Conservation (phyloP, 345 rosid genomes). For the Abelmoschus esculentus region DNA sequence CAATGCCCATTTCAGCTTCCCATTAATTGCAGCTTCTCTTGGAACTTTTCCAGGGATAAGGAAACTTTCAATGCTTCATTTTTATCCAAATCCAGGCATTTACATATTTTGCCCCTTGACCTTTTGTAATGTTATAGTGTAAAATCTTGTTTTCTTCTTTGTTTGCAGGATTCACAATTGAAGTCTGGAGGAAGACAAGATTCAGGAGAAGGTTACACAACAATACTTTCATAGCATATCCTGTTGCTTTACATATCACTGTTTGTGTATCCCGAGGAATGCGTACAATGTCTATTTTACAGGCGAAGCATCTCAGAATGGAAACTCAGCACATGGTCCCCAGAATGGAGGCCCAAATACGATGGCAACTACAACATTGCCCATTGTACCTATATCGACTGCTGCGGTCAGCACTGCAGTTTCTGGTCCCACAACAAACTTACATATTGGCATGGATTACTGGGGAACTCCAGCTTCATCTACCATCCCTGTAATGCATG, state of each 20-base stretch:
- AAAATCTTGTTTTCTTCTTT: constrained; percentile 5
- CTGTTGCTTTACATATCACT: neutral
- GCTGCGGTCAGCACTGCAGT: constrained; percentile 42
- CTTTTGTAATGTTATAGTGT: too few relatives aligned
- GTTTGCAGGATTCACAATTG: constrained; percentile 52
- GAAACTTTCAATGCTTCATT: neutral
- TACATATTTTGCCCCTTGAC: too few relatives aligned
- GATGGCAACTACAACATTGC: constrained; percentile 41
- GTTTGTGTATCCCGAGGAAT: neutral
- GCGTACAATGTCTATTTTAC: constrained; percentile 19
- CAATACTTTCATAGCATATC: neutral
- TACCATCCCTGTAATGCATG: constrained; percentile 51
- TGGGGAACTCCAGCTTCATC: constrained; percentile 79
- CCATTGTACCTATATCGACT: constrained; percentile 57
- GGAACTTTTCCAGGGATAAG: neutral
- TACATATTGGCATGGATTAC: constrained; percentile 97
- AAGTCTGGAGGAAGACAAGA: constrained; percentile 79
- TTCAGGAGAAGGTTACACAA: constrained; percentile 54
- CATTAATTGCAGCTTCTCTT: neutral
- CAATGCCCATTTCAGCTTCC: neutral
- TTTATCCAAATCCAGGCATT: neutral
- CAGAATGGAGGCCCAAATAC: constrained; percentile 59
- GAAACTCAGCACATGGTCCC: constrained; percentile 50
- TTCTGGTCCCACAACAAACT: constrained; percentile 83
- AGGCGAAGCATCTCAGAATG: constrained; percentile 72